Evolutionary conservation across 2,329 filamentous ascomycete genomes (phyloP).

Genomic region (Iodosphaeria phyllophila): DNA sequence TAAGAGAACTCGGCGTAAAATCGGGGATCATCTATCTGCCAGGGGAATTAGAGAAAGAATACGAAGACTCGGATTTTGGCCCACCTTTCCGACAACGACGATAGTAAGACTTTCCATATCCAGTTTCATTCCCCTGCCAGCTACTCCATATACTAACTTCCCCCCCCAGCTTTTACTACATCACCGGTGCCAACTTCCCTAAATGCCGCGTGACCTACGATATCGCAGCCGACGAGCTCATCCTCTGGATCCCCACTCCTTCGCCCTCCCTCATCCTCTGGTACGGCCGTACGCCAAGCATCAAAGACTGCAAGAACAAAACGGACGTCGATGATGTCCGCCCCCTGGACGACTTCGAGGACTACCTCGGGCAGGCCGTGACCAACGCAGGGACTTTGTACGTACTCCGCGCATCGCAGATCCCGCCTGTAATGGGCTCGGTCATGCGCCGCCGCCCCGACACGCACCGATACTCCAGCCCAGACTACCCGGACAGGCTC

Average conservation of each 20-base stretch:
- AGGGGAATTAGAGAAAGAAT: conserved; percentile 29
- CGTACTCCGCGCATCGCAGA: conserved; percentile 25
- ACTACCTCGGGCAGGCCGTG: conserved; percentile 30
- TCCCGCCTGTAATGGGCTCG: too few relatives aligned
- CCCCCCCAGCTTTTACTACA: conserved; percentile 35
- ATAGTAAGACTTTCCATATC: conserved; percentile 24
- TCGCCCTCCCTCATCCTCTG: conserved; percentile 43
- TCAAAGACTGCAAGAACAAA: conserved; percentile 38
- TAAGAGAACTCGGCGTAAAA: conserved; percentile 25
- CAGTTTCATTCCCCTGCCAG: neutral
- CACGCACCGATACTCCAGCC: too few relatives aligned
- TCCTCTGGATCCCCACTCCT: conserved; percentile 55
- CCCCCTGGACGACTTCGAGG: conserved; percentile 28
- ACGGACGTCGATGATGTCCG: conserved; percentile 57
- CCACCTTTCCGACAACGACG: conserved; percentile 36
- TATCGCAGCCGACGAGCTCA: conserved; percentile 39
- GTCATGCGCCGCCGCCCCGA: too few relatives aligned
- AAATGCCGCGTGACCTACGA: conserved; percentile 39
- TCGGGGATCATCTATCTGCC: conserved; percentile 36
- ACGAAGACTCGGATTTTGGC: conserved; percentile 39
- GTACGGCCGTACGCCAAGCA: conserved; percentile 40
- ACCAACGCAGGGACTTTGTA: conserved; percentile 22
- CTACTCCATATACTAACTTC: conserved; percentile 1
- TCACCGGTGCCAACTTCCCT: conserved; percentile 33
- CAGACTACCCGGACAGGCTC: conserved; percentile 13